Conservation (phyloP, 441 rosid genomes). For the Corymbia citriodora region DNA sequence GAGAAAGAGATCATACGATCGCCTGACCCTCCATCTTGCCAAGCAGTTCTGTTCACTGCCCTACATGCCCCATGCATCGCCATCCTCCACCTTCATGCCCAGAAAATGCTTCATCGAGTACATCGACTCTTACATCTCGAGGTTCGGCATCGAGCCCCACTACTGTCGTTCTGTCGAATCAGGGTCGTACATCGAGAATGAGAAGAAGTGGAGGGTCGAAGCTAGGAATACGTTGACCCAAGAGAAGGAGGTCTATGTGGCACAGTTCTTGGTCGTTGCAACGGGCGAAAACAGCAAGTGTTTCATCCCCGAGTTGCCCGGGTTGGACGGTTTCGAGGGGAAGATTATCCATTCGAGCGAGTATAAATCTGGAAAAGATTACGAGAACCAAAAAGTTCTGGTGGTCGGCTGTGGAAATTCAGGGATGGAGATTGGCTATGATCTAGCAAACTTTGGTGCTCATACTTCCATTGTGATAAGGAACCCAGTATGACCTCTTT, state of each 20-base stretch:
- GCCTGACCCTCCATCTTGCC: conserved; percentile 37
- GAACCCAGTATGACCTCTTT: conserved; percentile 14
- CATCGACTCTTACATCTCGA: conserved; percentile 24
- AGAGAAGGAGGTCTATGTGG: conserved; percentile 19
- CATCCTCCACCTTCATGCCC: conserved; percentile 26
- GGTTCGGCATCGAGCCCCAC: conserved; percentile 20
- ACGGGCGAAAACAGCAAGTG: conserved; percentile 28
- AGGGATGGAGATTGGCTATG: conserved; percentile 43
- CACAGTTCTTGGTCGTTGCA: conserved; percentile 35
- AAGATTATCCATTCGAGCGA: conserved; percentile 26
- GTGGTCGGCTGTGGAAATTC: conserved; percentile 52
- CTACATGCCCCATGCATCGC: conserved; percentile 18
- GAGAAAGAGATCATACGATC: conserved; percentile 46
- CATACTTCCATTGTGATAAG: conserved; percentile 28
- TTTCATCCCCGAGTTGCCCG: conserved; percentile 24
- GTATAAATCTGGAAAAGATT: conserved; percentile 27
- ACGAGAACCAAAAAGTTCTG: conserved; percentile 22
- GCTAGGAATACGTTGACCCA: conserved; percentile 1
- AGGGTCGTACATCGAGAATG: conserved; percentile 12
- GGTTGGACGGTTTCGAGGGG: conserved; percentile 25
- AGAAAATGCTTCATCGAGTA: conserved; percentile 23
- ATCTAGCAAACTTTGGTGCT: conserved; percentile 28
- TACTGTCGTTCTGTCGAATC: conserved; percentile 25
- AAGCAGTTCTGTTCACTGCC: conserved; percentile 46
- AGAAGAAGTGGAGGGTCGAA: conserved; percentile 21